Conservation (phyloP, 495 filamentous ascomycete species). For the Penicillium lagena region DNA sequence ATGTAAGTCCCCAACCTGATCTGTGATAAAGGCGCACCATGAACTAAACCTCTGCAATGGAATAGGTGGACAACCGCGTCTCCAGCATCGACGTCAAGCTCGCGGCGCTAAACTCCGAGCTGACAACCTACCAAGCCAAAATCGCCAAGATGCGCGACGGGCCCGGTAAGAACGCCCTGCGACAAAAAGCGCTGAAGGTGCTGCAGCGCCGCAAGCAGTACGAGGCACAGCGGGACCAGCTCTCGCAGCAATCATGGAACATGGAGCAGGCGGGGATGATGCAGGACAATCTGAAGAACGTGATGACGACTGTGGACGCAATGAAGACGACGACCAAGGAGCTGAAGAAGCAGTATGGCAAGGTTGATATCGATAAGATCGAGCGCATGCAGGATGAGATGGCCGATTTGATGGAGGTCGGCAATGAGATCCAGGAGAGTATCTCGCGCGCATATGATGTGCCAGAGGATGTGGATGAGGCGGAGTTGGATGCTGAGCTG, state of each 20-base stretch:
- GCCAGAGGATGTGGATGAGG: conserved; percentile 97
- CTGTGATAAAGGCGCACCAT: conserved; percentile 3
- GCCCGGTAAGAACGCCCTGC: conserved; percentile 86
- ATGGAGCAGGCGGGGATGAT: conserved; percentile 99
- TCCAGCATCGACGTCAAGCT: conserved; percentile 93
- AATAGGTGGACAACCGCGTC: conserved; percentile 74
- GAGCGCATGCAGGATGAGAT: conserved; percentile 98
- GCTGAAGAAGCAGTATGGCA: conserved; percentile 90
- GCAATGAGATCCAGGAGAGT: conserved; percentile 97
- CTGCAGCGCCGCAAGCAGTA: conserved; percentile 95
- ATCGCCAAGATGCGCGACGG: conserved; percentile 94
- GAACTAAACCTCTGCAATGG: conserved; percentile 4
- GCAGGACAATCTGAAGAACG: conserved; percentile 98
- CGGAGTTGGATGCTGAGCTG: conserved; percentile 92
- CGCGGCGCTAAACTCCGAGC: conserved; percentile 83
- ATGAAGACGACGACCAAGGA: conserved; percentile 96
- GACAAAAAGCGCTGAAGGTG: conserved; percentile 91
- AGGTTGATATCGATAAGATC: conserved; percentile 95
- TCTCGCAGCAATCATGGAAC: conserved; percentile 95
- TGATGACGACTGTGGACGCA: conserved; percentile 96
- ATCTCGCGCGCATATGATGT: conserved; percentile 91
- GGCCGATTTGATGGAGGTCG: conserved; percentile 95
- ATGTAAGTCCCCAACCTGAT: conserved; percentile 43
- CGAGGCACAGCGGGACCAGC: conserved; percentile 89
- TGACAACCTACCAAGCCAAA: conserved; percentile 79